Evolutionary conservation across 179 eudicot species (phyloP).

Genomic region (Silene vulgaris): DNA sequence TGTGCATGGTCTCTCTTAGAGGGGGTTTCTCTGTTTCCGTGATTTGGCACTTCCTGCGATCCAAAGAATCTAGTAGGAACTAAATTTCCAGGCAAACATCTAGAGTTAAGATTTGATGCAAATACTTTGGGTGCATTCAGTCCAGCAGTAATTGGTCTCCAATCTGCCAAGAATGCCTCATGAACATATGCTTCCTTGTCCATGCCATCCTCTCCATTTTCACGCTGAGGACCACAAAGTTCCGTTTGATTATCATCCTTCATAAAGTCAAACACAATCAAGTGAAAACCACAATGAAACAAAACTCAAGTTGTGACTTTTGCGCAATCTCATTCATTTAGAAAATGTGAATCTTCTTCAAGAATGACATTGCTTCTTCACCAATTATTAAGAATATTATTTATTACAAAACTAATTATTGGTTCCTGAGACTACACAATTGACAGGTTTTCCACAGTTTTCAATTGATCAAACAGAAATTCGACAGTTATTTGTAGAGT

Average conservation of each 20-base stretch:
- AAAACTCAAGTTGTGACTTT: neutral
- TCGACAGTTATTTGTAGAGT: neutral
- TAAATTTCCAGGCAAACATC: constrained; percentile 22
- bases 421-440: too few relatives aligned
- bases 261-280: constrained; percentile 5
- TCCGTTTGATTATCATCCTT: constrained; percentile 24
- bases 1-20: constrained; percentile 18
- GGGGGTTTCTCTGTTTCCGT: constrained; percentile 31
- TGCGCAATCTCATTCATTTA: constrained; percentile 2
- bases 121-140: constrained; percentile 29
- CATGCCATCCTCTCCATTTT: constrained; percentile 52
- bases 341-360: too few relatives aligned
- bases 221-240: constrained; percentile 44
- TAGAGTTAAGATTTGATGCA: constrained; percentile 23
- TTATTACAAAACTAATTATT: too few relatives aligned
- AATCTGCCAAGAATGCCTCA: constrained; percentile 91
- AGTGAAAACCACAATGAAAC: neutral
- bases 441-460: neutral
- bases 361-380: too few relatives aligned
- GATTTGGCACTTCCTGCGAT: constrained; percentile 26
- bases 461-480: neutral
- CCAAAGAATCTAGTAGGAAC: constrained; percentile 27
- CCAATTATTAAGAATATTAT: neutral
- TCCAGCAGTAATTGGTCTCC: constrained; percentile 55
- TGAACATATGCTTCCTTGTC: constrained; percentile 85